These are phyloP conservation scores for Apiospora marii DNA, from an alignment of 2,329 filamentous ascomycete genomes.

Conservation along the genomic window DNA sequence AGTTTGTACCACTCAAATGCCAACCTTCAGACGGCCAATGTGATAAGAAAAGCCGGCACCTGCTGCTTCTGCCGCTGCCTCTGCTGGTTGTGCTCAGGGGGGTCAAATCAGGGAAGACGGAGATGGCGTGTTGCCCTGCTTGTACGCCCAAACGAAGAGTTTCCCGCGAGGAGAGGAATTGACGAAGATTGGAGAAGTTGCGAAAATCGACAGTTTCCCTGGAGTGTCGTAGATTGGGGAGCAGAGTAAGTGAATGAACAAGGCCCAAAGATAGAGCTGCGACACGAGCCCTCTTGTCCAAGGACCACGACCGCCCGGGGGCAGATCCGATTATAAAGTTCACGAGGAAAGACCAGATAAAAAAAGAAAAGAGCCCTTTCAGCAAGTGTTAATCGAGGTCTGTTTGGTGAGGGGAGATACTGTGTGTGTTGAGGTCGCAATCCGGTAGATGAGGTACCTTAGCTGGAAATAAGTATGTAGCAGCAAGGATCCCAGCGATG, in stretches of 20 bases:
- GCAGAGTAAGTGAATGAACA: slow-evolving; percentile 1
- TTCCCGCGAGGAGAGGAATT: background rate
- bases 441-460: slow-evolving; percentile 25
- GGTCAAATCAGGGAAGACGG: slow-evolving; percentile 16
- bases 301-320: slow-evolving; percentile 17
- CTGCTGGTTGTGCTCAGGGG: slow-evolving; percentile 8
- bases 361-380: slow-evolving; percentile 14
- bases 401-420: slow-evolving; percentile 22
- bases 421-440: slow-evolving; percentile 16
- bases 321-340: slow-evolving; percentile 21
- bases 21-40: slow-evolving; percentile 21
- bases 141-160: slow-evolving; percentile 7
- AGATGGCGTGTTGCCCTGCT: slow-evolving; percentile 18
- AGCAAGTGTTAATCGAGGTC: background rate
- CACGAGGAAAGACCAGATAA: slow-evolving; percentile 16
- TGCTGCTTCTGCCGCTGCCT: background rate
- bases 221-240: background rate
- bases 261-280: slow-evolving; percentile 9
- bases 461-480: slow-evolving; percentile 17
- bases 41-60: slow-evolving; percentile 21
- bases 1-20: slow-evolving; percentile 19
- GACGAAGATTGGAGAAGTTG: background rate
- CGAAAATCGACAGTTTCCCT: background rate
- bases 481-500: slow-evolving; percentile 21
- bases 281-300: slow-evolving; percentile 9